Evolutionary conservation across 129 eudicot species (phyloP).

Genomic region (Flaveria bidentis): DNA sequence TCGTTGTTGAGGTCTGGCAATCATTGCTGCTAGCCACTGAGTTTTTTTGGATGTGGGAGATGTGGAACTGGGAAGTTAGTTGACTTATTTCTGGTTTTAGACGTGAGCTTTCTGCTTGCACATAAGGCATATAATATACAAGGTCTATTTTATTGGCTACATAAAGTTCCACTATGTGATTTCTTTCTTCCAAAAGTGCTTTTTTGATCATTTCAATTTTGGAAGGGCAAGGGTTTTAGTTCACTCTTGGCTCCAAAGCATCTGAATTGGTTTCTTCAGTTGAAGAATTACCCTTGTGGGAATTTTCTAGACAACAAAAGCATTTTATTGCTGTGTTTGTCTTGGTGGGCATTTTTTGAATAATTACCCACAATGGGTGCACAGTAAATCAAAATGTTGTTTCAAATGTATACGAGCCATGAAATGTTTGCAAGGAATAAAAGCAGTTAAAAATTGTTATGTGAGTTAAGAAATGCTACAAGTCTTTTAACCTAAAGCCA

Average conservation of each 20-base stretch:
- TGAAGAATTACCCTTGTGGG: constrained; percentile 13
- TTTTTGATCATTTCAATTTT: constrained; percentile 4
- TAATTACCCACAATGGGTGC: not conserved
- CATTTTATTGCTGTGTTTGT: not conserved
- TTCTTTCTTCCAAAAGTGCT: not conserved
- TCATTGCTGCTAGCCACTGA: not conserved
- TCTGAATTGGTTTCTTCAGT: constrained; percentile 9
- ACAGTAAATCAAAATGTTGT: not conserved
- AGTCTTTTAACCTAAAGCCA: not conserved
- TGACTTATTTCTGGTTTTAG: not conserved
- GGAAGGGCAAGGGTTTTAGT: not conserved
- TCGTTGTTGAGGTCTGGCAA: not conserved
- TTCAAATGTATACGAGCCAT: not conserved
- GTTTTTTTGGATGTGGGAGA: constrained; percentile 11
- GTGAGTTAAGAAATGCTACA: constrained; percentile 12
- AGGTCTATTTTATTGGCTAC: constrained; percentile 4
- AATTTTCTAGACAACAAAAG: not conserved
- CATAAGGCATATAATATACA: constrained; percentile 1
- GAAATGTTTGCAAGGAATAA: constrained; percentile 17
- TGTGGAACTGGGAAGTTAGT: constrained; percentile 7
- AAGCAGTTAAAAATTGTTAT: not conserved
- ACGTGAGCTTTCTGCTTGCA: constrained; percentile 9
- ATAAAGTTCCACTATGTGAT: not conserved
- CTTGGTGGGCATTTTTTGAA: not conserved
- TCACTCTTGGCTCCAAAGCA: constrained; percentile 16